Evolutionary conservation across 192 early-diverging fungal species (phyloP).

Genomic region (Podila horticola): DNA sequence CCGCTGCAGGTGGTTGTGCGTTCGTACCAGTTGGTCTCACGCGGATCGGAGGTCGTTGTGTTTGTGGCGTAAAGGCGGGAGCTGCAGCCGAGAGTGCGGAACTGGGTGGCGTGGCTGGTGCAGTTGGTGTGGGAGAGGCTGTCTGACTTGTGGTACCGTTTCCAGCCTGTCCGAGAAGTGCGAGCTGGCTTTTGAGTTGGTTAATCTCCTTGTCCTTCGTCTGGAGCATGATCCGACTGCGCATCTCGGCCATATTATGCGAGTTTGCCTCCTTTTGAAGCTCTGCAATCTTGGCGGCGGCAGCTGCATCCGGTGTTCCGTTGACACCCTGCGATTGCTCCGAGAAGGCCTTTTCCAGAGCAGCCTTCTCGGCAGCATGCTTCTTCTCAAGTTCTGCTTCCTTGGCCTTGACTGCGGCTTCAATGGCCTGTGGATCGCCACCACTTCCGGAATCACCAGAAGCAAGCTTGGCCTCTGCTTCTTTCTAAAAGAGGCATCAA

Average conservation of each 20-base stretch:
- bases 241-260: constrained; percentile 54
- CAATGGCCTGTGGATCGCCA: constrained; percentile 27
- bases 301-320: neutral
- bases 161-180: neutral
- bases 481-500: constrained; percentile 14
- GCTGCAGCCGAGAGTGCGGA: constrained; percentile 15
- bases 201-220: constrained; percentile 56
- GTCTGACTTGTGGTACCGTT: neutral
- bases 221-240: constrained; percentile 57
- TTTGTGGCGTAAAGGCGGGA: constrained; percentile 16
- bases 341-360: constrained; percentile 40
- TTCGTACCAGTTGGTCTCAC: constrained; percentile 1
- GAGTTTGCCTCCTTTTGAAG: constrained; percentile 53
- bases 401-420: constrained; percentile 17
- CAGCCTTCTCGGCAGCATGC: constrained; percentile 52
- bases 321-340: constrained; percentile 3
- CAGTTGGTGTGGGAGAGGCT: neutral
- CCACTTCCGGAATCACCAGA: neutral
- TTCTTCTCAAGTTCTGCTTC: constrained; percentile 41
- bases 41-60: constrained; percentile 12
- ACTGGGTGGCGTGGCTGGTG: neutral
- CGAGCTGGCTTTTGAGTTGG: constrained; percentile 51
- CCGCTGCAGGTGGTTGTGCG: neutral
- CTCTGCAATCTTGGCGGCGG: constrained; percentile 40
- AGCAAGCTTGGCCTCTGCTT: constrained; percentile 8